These are phyloP conservation scores for Luvunga scandens DNA, from an alignment of 345 rosid genomes.

Conservation along the genomic window DNA sequence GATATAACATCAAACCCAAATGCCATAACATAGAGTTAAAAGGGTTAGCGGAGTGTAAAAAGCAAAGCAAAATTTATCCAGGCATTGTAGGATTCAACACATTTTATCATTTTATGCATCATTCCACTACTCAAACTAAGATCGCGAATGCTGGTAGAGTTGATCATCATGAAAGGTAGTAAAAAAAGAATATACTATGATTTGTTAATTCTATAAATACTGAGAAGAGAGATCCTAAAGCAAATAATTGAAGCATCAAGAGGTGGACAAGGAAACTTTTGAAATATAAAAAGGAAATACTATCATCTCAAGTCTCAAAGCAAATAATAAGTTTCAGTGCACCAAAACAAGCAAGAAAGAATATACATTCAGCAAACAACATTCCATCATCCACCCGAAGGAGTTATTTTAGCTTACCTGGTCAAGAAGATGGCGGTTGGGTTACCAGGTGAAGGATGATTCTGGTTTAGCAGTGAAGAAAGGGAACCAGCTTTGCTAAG, in stretches of 20 bases:
- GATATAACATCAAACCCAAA: not conserved
- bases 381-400: not conserved
- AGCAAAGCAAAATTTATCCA: not conserved
- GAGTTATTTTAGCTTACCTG: constrained; percentile 32
- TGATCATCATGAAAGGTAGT: not conserved
- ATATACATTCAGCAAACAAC: not conserved
- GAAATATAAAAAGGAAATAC: no score
- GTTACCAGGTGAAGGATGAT: constrained; percentile 79
- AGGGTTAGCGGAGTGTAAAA: not conserved
- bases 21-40: not conserved
- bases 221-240: not conserved
- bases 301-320: no score
- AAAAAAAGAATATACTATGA: not conserved
- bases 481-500: constrained; percentile 52
- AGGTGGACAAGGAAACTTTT: no score
- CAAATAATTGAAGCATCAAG: not conserved
- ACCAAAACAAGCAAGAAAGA: not conserved
- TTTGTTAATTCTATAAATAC: not conserved
- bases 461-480: constrained; percentile 50
- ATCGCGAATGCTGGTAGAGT: not conserved
- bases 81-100: not conserved
- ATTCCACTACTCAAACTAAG: not conserved
- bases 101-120: not conserved
- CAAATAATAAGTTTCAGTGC: not conserved
- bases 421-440: constrained; percentile 75